A percentile compares a stretch with the other conserved stretches of the same genome.
These are phyloP conservation scores for Wickerhamomyces strasburgensis DNA, from an alignment of 805 yeast genomes.

Conservation along the genomic window DNA sequence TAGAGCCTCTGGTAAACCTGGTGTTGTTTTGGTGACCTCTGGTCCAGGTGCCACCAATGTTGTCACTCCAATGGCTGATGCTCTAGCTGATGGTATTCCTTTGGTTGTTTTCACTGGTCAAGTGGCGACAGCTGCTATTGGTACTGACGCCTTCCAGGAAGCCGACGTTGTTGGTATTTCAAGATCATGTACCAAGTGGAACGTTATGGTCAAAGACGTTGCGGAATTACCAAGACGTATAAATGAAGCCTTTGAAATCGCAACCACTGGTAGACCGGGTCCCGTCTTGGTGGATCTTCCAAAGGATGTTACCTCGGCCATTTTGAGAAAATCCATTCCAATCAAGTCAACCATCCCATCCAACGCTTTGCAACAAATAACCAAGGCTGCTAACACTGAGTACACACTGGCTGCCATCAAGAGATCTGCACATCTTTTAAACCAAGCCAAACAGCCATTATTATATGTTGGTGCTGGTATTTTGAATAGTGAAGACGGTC, in stretches of 20 bases:
- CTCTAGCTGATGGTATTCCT: conserved; percentile 95
- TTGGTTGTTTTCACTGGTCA: conserved; percentile 96
- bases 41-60: conserved; percentile 99
- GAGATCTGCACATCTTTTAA: conserved; percentile 74
- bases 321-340: conserved; percentile 84
- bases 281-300: conserved; percentile 97
- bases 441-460: conserved; percentile 81
- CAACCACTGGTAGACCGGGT: conserved; percentile 94
- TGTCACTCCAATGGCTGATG: conserved; percentile 98
- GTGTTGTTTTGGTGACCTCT: conserved; percentile 96
- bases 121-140: conserved; percentile 92
- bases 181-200: conserved; percentile 97
- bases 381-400: conserved; percentile 64
- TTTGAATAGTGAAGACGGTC: conserved; percentile 74
- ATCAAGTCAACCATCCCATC: conserved; percentile 69
- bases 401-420: conserved; percentile 69
- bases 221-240: conserved; percentile 93
- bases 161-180: conserved; percentile 98
- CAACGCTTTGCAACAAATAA: conserved; percentile 61
- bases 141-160: conserved; percentile 99
- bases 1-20: conserved; percentile 90
- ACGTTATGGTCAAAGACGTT: conserved; percentile 94
- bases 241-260: conserved; percentile 97
- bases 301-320: conserved; percentile 94
- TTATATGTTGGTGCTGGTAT: conserved; percentile 92